Base-by-base conservation (phyloP, 768 basidiomycete species). In the Amyloporia xantha region DNA sequence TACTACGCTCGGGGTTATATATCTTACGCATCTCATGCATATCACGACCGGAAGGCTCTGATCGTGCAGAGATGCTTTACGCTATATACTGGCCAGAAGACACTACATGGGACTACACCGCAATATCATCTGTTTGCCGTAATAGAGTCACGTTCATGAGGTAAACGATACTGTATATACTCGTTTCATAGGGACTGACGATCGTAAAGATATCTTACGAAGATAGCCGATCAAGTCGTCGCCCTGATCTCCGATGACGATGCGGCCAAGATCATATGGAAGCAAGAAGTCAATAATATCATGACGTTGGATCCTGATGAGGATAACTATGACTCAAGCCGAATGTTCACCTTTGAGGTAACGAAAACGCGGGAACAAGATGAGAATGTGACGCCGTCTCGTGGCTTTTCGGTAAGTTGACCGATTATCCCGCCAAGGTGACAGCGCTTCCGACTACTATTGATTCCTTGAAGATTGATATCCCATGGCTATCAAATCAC, bases 201-300 rank as follows among this genome's bases (percentile, higher is more conserved):
- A n/a, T n/a, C n/a, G n/a, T n/a, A n/a, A n/a, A 82, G 82, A 41
- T 83, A 84, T 54, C 71, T 83, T 11, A 79, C 71, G 1, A 79
- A 79, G 62, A 68, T 82, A 33, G 65, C 73, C 15, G 80, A 84
- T 52, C 82, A 83, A 59, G 58, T 76, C 2, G 57, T 74, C 1
- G 74, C 73, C 23, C 57, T 82, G 27, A 60, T 82, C 17, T 78
- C 80, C 3, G 57, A 71, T 0, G 70, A 73, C 12, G 74, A 82
- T 40, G 66, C 74, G 0, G 53, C 62, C 30, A 59, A 69, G 2
- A 64, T 82, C 41, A 58, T 78, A 2, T 81, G 73, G 73, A 63
- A 56, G 11, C 59, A 70, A 3, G 64, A 69, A 9, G 59, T 59
- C 0, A 41, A 66, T 7, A 51, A 55, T 2, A 47, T 60, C 24